Evolutionary conservation across 192 early-diverging fungal species (phyloP), one percentile per base, ranked within the genome.

Genomic region (Umbelopsis isabellina): DNA sequence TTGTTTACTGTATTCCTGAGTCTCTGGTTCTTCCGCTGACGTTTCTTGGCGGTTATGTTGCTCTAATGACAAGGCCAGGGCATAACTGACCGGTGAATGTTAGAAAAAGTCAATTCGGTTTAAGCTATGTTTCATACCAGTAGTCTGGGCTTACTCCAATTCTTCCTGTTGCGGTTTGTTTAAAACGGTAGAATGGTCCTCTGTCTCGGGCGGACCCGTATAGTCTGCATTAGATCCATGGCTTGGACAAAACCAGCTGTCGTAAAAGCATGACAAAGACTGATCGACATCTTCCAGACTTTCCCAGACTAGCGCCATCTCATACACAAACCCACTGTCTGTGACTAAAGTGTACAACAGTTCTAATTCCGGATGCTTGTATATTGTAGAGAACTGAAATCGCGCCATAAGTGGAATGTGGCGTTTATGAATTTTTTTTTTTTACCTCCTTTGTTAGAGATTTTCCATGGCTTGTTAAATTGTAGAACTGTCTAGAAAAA

Each of bases 281-380:
- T 91, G 90, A 52, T 88, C 83, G 0, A 93, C 85, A 71, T 90
- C 88, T 3, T 74, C 51, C 22, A 94, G 75, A 0, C 86, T 87
- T 76, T 94, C 91, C 92, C 92, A 94, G 3, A 92, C 90, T 9
- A 92, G 78, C 0, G 86, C 79, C 2, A 76, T 48, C 65, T 92
- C 89, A 67, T 81, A 79, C 0, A 87, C 90, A 66, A 91, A 75
- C 25, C 80, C 88, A 15, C 88, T 83, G 58, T 94, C 92, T 9
- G 92, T 92, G 46, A 91, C 89, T 23, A 94, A 79, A 18, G 86
- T 80, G 69, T 81, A 88, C 48, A 87, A 82, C 9, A 82, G 75
- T 41, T 83, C 85, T 6, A 82, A 81, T 35, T 78, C 48, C 0
- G 75, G 76, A 41, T 87, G 86, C 75, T 88, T 89, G 50, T 83